A percentile compares a stretch with the other conserved stretches of the same genome.
Conservation (phyloP, 78 protist species). For the Paulinella micropora region DNA sequence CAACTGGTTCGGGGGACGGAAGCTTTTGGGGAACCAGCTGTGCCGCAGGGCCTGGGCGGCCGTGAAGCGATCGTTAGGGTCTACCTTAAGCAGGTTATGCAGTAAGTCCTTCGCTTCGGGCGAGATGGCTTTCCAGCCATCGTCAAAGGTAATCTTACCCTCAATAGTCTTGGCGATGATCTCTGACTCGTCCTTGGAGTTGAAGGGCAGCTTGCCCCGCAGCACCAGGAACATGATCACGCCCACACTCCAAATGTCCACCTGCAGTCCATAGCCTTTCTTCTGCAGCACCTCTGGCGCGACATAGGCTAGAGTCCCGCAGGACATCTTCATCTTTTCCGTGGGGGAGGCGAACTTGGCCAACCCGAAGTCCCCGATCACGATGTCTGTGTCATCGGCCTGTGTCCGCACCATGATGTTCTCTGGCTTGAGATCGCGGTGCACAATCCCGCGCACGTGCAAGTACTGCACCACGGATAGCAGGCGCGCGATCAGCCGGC, state of each 20-base stretch:
- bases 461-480: background rate
- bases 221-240: background rate
- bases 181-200: background rate
- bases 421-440: constrained; percentile 14
- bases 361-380: constrained; percentile 2
- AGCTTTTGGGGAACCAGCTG: too few relatives aligned
- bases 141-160: background rate
- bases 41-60: background rate
- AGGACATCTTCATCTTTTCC: background rate
- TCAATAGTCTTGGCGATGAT: background rate
- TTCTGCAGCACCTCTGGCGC: constrained; percentile 11
- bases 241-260: constrained; percentile 15
- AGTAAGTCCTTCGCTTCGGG: background rate
- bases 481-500: background rate
- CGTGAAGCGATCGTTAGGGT: background rate
- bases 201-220: background rate
- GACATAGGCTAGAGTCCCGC: constrained; percentile 15
- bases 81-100: background rate
- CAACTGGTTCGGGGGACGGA: too few relatives aligned
- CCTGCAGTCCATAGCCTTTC: background rate
- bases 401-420: background rate
- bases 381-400: background rate
- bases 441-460: constrained; percentile 9
- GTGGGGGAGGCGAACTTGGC: background rate
- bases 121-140: background rate